These are phyloP conservation scores for Axilococcus clingmanii DNA, from an alignment of 139 green algal species.

Conservation along the genomic window DNA sequence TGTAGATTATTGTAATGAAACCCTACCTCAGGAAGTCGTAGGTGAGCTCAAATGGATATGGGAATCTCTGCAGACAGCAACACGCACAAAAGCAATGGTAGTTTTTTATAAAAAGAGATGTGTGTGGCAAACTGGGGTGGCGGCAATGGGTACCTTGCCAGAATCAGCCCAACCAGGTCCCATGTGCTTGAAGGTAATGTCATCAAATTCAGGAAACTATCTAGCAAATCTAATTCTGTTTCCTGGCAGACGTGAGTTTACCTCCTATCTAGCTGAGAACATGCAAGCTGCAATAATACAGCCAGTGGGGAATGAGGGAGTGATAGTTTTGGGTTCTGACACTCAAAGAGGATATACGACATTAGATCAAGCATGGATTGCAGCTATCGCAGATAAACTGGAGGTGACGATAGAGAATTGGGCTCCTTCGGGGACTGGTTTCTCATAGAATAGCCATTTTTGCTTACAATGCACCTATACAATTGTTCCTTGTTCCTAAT, in stretches of 20 bases:
- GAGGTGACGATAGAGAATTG: background rate
- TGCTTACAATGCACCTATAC: too few species aligned
- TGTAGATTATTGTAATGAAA: constrained; percentile 24
- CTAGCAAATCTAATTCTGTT: constrained; percentile 86
- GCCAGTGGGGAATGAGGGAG: constrained; percentile 51
- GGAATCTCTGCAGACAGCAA: constrained; percentile 31
- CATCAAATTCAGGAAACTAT: constrained; percentile 62
- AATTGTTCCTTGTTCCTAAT: too few species aligned
- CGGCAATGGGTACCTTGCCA: background rate
- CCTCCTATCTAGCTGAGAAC: constrained; percentile 58
- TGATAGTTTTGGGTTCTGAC: constrained; percentile 62
- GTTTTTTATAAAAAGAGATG: constrained; percentile 35
- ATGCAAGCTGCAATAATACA: constrained; percentile 62
- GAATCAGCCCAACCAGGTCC: constrained; percentile 37
- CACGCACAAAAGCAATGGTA: constrained; percentile 6
- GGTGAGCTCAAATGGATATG: constrained; percentile 42
- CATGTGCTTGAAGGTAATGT: constrained; percentile 46
- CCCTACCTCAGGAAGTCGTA: constrained; percentile 2
- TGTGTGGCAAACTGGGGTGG: constrained; percentile 27
- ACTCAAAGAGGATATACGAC: constrained; percentile 64
- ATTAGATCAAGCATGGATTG: constrained; percentile 53
- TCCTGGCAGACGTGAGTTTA: constrained; percentile 72
- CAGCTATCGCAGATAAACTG: constrained; percentile 7
- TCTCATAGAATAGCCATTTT: too few species aligned
- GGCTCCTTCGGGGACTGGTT: too few species aligned